These are phyloP conservation scores for Fusarium duplospermum DNA, from an alignment of 2,329 filamentous ascomycete genomes.

Conservation along the genomic window DNA sequence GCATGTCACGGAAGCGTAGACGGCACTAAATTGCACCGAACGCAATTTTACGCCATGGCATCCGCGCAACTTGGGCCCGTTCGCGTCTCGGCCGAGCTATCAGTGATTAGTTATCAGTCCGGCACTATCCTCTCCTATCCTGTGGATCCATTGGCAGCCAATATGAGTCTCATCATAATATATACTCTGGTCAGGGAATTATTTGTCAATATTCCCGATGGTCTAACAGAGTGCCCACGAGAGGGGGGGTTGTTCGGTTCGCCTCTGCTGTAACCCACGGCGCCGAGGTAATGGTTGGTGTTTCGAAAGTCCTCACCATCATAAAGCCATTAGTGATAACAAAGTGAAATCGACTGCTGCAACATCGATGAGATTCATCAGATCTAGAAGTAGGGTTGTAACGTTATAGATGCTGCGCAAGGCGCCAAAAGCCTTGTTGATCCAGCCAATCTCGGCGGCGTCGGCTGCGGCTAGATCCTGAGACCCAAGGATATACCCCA, in stretches of 20 bases:
- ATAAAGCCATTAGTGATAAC: neutral
- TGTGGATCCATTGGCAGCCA: neutral
- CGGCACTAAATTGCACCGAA: neutral
- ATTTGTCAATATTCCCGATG: neutral
- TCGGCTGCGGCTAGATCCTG: neutral
- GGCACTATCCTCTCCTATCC: neutral
- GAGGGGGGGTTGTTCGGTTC: neutral
- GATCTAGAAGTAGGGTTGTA: neutral
- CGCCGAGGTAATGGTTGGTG: neutral
- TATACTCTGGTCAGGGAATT: neutral
- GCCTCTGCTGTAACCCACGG: no score
- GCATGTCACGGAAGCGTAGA: neutral
- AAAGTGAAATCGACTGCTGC: neutral
- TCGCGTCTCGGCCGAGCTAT: neutral
- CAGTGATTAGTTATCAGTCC: neutral
- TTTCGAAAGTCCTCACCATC: no score
- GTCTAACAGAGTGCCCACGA: neutral
- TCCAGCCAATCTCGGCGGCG: neutral
- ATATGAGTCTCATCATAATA: neutral
- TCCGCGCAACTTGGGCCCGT: neutral
- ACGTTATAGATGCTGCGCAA: neutral
- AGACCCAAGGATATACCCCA: neutral
- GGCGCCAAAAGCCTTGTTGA: neutral
- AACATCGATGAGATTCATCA: neutral
- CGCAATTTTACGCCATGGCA: neutral